Evolutionary conservation across 2,329 filamentous ascomycete species (phyloP).

Genomic region (Colletotrichum sp.): DNA sequence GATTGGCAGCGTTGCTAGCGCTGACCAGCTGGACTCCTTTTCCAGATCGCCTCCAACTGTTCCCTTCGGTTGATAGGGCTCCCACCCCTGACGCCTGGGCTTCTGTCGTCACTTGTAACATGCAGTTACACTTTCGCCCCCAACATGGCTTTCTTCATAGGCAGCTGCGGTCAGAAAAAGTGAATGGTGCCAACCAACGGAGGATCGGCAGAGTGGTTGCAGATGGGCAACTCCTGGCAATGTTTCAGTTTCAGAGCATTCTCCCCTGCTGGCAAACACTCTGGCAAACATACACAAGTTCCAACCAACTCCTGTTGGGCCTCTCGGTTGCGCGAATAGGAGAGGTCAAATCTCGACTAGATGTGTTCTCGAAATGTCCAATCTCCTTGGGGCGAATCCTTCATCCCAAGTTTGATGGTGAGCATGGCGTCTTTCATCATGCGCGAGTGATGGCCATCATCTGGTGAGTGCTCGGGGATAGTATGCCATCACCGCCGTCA

Average conservation of each 20-base stretch:
- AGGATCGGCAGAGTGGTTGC: not conserved
- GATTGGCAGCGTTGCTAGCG: constrained; percentile 4
- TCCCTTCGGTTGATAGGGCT: not conserved
- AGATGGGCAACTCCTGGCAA: not conserved
- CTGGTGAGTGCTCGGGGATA: not conserved
- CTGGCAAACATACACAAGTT: not conserved
- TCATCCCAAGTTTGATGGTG: not conserved
- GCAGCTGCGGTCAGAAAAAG: not conserved
- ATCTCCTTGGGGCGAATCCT: not conserved
- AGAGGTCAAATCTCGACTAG: not conserved
- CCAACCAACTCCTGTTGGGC: not conserved
- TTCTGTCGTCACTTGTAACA: not conserved
- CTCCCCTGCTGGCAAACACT: not conserved
- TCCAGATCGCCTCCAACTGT: not conserved
- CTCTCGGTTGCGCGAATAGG: not conserved
- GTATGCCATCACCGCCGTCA: not conserved
- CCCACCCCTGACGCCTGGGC: not conserved
- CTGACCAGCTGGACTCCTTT: not conserved
- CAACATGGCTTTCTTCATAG: not conserved
- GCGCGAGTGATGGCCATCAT: not conserved
- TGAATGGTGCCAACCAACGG: not conserved
- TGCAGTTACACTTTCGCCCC: not conserved
- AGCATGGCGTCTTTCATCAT: not conserved
- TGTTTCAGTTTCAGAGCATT: not conserved
- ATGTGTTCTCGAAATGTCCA: not conserved